Conservation (phyloP, 257 asterid genomes). For the Nicotiana tomentosiformis region DNA sequence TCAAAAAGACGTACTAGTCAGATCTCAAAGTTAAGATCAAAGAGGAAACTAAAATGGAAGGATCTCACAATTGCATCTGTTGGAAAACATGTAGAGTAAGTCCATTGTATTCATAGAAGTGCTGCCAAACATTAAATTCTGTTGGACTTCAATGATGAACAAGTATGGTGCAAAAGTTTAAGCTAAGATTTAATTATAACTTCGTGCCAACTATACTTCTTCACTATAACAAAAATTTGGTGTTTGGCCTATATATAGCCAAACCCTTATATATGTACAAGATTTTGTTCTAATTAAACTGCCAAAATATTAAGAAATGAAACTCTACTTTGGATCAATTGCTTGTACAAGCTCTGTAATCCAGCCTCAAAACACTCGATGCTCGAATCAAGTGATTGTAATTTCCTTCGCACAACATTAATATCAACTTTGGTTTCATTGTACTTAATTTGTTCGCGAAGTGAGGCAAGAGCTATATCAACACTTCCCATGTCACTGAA, state of each 20-base stretch:
- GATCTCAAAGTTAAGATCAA: too few relatives aligned
- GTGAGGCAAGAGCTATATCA: constrained; percentile 32
- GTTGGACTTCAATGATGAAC: too few relatives aligned
- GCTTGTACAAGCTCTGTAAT: constrained; percentile 28
- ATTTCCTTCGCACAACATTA: constrained; percentile 22
- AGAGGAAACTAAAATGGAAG: too few relatives aligned
- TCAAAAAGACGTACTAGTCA: too few relatives aligned
- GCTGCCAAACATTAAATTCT: too few relatives aligned
- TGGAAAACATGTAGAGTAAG: too few relatives aligned
- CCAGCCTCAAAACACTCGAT: constrained; percentile 26
- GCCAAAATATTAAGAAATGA: constrained; percentile 27
- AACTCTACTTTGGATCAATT: constrained; percentile 27
- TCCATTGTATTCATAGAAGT: too few relatives aligned
- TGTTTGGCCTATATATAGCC: not conserved
- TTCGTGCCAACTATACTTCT: not conserved
- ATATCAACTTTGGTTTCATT: constrained; percentile 26
- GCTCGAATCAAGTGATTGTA: constrained; percentile 27
- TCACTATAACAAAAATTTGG: not conserved
- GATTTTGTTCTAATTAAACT: not conserved
- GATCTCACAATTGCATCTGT: too few relatives aligned
- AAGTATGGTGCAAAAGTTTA: too few relatives aligned
- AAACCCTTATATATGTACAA: not conserved
- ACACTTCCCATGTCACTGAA: constrained; percentile 30
- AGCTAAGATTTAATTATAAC: not conserved
- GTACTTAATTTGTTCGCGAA: constrained; percentile 23